Base-by-base conservation (phyloP, 345 rosid genomes). In the Mercurialis annua region DNA sequence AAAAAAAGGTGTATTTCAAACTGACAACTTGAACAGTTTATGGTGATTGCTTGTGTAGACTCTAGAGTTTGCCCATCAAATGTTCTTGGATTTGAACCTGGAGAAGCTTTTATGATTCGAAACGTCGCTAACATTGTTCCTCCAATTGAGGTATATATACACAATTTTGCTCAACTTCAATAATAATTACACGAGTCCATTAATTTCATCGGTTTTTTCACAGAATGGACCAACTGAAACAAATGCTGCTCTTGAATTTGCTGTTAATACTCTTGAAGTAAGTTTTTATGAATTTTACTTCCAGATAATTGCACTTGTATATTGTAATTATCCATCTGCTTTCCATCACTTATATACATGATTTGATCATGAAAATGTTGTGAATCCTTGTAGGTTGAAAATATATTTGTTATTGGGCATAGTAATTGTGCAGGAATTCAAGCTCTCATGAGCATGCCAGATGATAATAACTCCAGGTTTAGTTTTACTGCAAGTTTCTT, bases 11-110 rank as follows among this genome's bases (percentile, higher is more conserved):
- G 1, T 42, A 24, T 60, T 54, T 34, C 64, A 46, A 64, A 62
- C 72, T 62, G 66, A 62, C 63, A 54, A 73, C 34, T 64, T 69
- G 66, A 59, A 58, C 78, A 75, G 78, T 75, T 69, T 64, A 69
- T 75, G 79, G 79, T 75, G 71, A 66, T 75, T 65, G 71, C 71
- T 66, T 75, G 78, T 62, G 78, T 70, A 51, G 78, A 75, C 59
- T 75, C 78, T 5, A 70, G 75, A 26, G 78, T 65, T 34, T 75
- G 78, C 65, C 78, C 78, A 5, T 61, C 75, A 11, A 75, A 75
- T 53, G 55, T 75, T 38, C 79, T 75, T 40, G 79, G 79, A 60
- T 75, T 75, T 66, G 68, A 70, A 60, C 79, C 79, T 36, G 79
- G 75, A 30, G 79, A 75, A 65, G 79, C 71, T 59, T 75, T 70